These are phyloP conservation scores for Calocybe gambosa DNA, from an alignment of 1,284 basidiomycete genomes.

Conservation along the genomic window DNA sequence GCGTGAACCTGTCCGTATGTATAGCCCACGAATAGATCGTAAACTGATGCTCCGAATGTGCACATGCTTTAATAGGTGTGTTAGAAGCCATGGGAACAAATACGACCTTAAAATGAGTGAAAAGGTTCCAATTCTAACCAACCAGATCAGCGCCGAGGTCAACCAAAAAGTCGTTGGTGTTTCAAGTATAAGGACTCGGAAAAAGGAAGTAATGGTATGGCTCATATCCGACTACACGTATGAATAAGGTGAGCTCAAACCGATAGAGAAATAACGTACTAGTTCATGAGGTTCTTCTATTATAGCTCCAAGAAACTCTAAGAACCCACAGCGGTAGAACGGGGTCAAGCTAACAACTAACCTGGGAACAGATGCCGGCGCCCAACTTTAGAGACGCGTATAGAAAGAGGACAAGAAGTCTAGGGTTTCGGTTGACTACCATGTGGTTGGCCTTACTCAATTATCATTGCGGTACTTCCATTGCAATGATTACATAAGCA, in stretches of 20 bases:
- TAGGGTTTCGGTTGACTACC: too few species aligned
- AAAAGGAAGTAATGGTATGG: slow-evolving; percentile 1
- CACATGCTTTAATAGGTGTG: slow-evolving; percentile 52
- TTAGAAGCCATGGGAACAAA: slow-evolving; percentile 56
- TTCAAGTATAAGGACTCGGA: slow-evolving; percentile 14
- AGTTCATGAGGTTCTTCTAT: not conserved
- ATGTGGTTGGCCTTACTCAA: not conserved
- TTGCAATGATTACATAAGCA: slow-evolving; percentile 11
- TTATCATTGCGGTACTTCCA: not conserved
- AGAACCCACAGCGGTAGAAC: too few species aligned
- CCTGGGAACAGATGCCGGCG: too few species aligned
- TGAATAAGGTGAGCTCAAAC: not conserved
- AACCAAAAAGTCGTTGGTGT: slow-evolving; percentile 24
- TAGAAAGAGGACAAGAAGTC: too few species aligned
- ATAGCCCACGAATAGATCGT: slow-evolving; percentile 69
- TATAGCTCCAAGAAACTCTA: not conserved
- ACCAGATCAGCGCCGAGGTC: slow-evolving; percentile 38
- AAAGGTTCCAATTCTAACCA: slow-evolving; percentile 43
- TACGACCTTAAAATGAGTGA: slow-evolving; percentile 57
- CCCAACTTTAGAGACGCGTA: too few species aligned
- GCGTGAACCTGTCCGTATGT: slow-evolving; percentile 48
- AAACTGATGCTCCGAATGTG: slow-evolving; percentile 66
- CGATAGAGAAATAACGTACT: not conserved
- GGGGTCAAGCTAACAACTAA: too few species aligned
- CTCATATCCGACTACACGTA: slow-evolving; percentile 3